Evolutionary conservation across 768 basidiomycete genomes (phyloP).

Genomic region (Leccinum arenicola): DNA sequence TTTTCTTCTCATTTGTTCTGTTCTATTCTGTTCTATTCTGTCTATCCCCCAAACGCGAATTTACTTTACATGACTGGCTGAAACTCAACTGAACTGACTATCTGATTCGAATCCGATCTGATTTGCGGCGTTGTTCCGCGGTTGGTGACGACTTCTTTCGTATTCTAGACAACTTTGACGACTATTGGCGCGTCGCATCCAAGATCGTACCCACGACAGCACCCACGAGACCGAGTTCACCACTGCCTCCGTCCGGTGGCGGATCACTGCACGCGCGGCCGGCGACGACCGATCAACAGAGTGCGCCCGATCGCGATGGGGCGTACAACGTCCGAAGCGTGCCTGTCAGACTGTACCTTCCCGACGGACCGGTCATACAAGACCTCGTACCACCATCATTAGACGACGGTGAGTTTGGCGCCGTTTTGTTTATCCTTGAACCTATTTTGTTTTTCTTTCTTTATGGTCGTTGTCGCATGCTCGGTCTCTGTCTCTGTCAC

Average conservation of each 20-base stretch:
- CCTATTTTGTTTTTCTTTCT: not conserved
- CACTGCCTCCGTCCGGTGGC: constrained; percentile 45
- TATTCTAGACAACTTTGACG: constrained; percentile 86
- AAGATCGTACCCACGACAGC: constrained; percentile 85
- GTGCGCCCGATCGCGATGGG: constrained; percentile 65
- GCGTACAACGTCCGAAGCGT: constrained; percentile 86
- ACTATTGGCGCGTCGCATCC: constrained; percentile 91
- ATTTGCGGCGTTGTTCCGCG: constrained; percentile 1
- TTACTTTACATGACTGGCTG: too few relatives aligned
- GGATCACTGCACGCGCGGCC: constrained; percentile 64
- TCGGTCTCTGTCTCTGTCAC: not conserved
- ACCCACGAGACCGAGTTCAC: constrained; percentile 55
- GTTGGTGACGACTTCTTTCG: constrained; percentile 8
- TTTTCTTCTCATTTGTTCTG: constrained; percentile 37
- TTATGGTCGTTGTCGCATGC: not conserved
- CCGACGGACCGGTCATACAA: constrained; percentile 86
- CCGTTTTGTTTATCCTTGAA: not conserved
- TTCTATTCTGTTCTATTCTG: too few relatives aligned
- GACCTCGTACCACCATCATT: constrained; percentile 80
- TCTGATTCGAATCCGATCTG: not conserved
- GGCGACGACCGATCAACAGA: constrained; percentile 58
- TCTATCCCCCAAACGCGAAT: too few relatives aligned
- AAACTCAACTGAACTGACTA: not conserved
- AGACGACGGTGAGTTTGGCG: constrained; percentile 61
- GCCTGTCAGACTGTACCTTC: constrained; percentile 87